phyloP scores from a whole-genome alignment of 1,284 basidiomycete genomes.

The Austroboletus novae-zelandiae region DNA sequence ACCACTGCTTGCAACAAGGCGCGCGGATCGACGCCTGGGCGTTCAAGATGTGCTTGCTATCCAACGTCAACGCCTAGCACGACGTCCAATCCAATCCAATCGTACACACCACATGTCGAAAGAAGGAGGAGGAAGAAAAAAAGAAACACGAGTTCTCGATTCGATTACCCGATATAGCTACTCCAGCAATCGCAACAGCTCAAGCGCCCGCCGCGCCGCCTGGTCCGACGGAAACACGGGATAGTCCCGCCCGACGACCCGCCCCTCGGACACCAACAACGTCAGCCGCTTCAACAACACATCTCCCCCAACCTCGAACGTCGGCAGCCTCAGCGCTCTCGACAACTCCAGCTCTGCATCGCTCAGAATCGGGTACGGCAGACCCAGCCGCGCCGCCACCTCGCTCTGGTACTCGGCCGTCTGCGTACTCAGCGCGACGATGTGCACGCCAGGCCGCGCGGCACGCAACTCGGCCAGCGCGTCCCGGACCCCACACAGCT shows the following conservation, averaged over 20 bases:
- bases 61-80: background rate
- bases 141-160: background rate
- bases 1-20: constrained; percentile 95
- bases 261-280: constrained; percentile 15
- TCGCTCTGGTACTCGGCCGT: constrained; percentile 17
- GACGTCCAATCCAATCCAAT: background rate
- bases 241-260: constrained; percentile 17
- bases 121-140: too few relatives aligned
- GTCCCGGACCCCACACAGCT: constrained; percentile 17
- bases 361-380: constrained; percentile 26
- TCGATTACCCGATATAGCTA: constrained; percentile 8
- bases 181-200: constrained; percentile 8
- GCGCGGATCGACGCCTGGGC: constrained; percentile 92
- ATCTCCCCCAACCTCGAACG: constrained; percentile 16
- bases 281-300: constrained; percentile 23
- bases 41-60: constrained; percentile 90
- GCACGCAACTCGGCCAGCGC: constrained; percentile 3
- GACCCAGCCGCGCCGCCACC: constrained; percentile 12
- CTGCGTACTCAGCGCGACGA: constrained; percentile 25
- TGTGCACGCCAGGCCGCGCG: background rate
- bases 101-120: constrained; percentile 28
- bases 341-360: constrained; percentile 10
- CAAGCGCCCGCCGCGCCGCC: constrained; percentile 15
- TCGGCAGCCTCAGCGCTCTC: constrained; percentile 15
- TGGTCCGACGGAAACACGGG: constrained; percentile 22